These are phyloP conservation scores for Xylariaceae sp. DNA, from an alignment of 2,329 filamentous ascomycete genomes.

Conservation along the genomic window DNA sequence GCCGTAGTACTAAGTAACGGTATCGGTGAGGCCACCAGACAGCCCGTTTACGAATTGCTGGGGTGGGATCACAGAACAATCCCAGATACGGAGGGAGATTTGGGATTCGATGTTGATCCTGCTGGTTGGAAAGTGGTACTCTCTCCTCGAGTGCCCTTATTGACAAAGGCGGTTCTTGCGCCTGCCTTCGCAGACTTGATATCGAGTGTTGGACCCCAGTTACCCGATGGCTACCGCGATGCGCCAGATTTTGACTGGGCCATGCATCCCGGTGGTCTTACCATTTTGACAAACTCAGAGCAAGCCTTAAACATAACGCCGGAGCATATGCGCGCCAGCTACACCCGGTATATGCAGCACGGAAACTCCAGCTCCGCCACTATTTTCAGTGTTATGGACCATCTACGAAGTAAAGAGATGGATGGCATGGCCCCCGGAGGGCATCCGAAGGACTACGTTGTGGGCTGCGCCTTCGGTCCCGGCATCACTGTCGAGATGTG, in stretches of 20 bases:
- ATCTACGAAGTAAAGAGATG: conserved; percentile 57
- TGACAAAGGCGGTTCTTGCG: conserved; percentile 48
- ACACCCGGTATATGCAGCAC: conserved; percentile 63
- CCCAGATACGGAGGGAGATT: conserved; percentile 56
- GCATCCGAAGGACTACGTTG: conserved; percentile 51
- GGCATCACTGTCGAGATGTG: conserved; percentile 67
- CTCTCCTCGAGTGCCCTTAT: conserved; percentile 55
- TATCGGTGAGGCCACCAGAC: conserved; percentile 42
- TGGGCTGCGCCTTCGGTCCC: conserved; percentile 67
- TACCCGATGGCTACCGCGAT: conserved; percentile 41
- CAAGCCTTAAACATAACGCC: conserved; percentile 52
- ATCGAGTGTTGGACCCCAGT: conserved; percentile 37
- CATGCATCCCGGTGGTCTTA: conserved; percentile 65
- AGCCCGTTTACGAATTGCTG: conserved; percentile 55
- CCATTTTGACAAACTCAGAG: conserved; percentile 63
- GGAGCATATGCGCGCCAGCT: conserved; percentile 66
- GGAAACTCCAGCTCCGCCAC: conserved; percentile 69
- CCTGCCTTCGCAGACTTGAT: conserved; percentile 54
- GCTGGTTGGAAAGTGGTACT: conserved; percentile 65
- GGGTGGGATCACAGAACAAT: conserved; percentile 63
- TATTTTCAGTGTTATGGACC: conserved; percentile 63
- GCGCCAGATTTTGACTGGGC: conserved; percentile 68
- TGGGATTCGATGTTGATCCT: conserved; percentile 64
- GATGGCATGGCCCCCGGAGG: conserved; percentile 50
- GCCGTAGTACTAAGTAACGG: conserved; percentile 62